phyloP scores from a whole-genome alignment of 768 basidiomycete species.

The Cystobasidium onofrii region DNA sequence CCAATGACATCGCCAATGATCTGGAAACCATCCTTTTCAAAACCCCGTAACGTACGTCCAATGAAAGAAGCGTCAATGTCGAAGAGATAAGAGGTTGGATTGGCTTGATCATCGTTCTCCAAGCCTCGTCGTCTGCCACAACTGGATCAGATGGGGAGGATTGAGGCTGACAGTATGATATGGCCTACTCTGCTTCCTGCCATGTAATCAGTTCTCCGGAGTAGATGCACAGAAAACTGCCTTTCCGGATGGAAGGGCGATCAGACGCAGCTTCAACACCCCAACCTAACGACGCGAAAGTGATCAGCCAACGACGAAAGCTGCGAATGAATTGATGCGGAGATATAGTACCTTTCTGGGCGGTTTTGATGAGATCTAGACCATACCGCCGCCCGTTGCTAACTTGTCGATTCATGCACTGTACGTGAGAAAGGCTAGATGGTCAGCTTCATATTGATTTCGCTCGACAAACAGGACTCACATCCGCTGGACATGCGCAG shows the following conservation, averaged over 20 bases:
- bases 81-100: slow-evolving; percentile 23
- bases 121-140: not conserved
- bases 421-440: not conserved
- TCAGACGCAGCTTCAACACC: slow-evolving; percentile 4
- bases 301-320: too few relatives aligned
- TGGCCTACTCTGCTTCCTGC: not conserved
- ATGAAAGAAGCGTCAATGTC: slow-evolving; percentile 7
- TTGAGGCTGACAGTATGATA: not conserved
- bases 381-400: slow-evolving; percentile 9
- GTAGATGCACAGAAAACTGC: slow-evolving; percentile 21
- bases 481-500: slow-evolving; percentile 13
- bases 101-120: not conserved
- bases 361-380: slow-evolving; percentile 26
- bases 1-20: slow-evolving; percentile 11
- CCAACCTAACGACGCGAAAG: too few relatives aligned
- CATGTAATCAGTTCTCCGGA: slow-evolving; percentile 13
- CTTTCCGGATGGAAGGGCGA: not conserved
- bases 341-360: slow-evolving; percentile 20
- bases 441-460: not conserved
- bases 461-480: not conserved
- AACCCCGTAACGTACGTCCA: not conserved
- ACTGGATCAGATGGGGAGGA: not conserved
- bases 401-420: slow-evolving; percentile 25
- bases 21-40: slow-evolving; percentile 1
- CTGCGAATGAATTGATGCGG: too few relatives aligned